Conservation (phyloP, 768 basidiomycete species). For the Lentinula edodes region DNA sequence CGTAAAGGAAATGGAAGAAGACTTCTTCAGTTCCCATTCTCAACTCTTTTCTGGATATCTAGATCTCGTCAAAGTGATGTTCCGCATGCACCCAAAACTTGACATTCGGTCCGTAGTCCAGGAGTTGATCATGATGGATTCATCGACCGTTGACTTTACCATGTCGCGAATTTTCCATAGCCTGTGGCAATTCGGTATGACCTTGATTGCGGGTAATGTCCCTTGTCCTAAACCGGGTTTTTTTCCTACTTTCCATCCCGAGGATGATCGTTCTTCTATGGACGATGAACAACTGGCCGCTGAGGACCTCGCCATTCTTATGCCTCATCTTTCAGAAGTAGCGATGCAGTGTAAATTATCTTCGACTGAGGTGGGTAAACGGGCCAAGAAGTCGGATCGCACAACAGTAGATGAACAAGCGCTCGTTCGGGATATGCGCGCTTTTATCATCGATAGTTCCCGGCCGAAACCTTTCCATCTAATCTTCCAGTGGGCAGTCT, state of each 20-base stretch:
- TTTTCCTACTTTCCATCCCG: no score
- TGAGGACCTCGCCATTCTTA: constrained; percentile 6
- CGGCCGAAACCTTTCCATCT: constrained; percentile 5
- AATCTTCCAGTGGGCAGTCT: constrained; percentile 8
- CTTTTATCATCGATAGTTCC: constrained; percentile 5
- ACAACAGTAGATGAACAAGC: constrained; percentile 7
- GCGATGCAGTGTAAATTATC: constrained; percentile 1
- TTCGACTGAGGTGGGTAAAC: not conserved
- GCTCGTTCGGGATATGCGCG: constrained; percentile 7
- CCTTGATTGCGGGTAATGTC: no score
- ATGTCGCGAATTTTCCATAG: no score
- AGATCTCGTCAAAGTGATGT: no score
- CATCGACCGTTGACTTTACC: no score
- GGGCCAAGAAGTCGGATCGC: not conserved
- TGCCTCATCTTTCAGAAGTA: constrained; percentile 9
- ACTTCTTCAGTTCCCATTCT: constrained; percentile 1
- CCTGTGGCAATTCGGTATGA: no score
- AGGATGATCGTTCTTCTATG: no score
- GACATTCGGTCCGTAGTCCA: no score
- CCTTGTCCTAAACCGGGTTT: no score
- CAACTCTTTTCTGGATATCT: not conserved
- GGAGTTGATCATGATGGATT: no score
- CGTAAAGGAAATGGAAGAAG: constrained; percentile 10
- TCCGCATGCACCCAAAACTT: no score
- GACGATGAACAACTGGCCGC: not conserved